Conservation (phyloP, 2,329 filamentous ascomycete species). For the Cladophialophora bantiana region DNA sequence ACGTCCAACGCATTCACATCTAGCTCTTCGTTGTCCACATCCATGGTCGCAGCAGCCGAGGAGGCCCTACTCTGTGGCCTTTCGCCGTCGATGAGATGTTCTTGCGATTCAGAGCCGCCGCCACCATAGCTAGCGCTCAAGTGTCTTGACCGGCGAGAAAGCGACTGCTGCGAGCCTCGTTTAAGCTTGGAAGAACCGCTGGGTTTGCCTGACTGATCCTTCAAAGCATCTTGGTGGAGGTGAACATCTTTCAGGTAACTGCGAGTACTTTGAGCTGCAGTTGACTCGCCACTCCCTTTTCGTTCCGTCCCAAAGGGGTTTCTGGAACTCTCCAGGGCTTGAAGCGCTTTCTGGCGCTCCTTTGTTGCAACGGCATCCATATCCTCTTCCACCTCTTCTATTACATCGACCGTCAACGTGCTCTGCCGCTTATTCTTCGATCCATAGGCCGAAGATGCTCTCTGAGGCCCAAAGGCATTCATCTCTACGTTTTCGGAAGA, state of each 20-base stretch:
- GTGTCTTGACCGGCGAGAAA: constrained; percentile 28
- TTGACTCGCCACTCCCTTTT: constrained; percentile 16
- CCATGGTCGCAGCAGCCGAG: constrained; percentile 39
- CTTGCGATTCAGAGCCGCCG: constrained; percentile 33
- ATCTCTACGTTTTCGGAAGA: constrained; percentile 35
- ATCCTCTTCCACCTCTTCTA: constrained; percentile 39
- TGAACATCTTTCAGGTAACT: neutral
- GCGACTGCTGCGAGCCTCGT: constrained; percentile 31
- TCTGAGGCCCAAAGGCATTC: constrained; percentile 27
- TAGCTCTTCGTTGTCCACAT: constrained; percentile 37
- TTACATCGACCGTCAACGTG: constrained; percentile 37
- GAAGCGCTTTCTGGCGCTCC: constrained; percentile 83
- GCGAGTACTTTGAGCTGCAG: neutral
- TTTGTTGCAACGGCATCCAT: constrained; percentile 53
- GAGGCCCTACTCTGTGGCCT: constrained; percentile 36
- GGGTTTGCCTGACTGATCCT: neutral
- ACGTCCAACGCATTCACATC: constrained; percentile 25
- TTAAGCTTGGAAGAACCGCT: constrained; percentile 19
- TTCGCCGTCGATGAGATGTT: constrained; percentile 34
- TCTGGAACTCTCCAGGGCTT: constrained; percentile 80
- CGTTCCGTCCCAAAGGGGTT: constrained; percentile 3
- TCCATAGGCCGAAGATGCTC: constrained; percentile 15
- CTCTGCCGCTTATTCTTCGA: constrained; percentile 36
- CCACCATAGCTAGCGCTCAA: constrained; percentile 21
- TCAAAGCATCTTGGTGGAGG: neutral